Evolutionary conservation across 768 basidiomycete species (phyloP).

Genomic region (Rhodotorula babjevae): DNA sequence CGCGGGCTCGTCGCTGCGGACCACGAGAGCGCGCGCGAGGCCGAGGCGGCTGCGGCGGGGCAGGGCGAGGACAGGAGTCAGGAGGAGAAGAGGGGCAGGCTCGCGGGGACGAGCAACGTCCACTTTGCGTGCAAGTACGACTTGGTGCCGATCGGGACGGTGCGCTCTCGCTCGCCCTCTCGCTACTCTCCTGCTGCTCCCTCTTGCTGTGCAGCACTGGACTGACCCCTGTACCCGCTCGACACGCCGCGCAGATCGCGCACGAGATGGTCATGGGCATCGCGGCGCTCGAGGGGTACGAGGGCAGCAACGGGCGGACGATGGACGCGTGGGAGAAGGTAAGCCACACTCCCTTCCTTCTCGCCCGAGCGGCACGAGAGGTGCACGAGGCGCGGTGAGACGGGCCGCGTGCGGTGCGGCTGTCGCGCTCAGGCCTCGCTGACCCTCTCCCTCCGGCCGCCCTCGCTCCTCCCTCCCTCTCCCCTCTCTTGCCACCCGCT

Average conservation of each 20-base stretch:
- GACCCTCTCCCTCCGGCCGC: background rate
- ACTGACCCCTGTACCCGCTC: background rate
- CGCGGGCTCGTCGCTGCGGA: conserved; percentile 61
- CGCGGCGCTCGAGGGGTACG: conserved; percentile 74
- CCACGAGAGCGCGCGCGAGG: conserved; percentile 1
- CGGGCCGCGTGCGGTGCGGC: too few relatives aligned
- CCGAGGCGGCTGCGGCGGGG: background rate
- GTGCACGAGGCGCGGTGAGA: too few relatives aligned
- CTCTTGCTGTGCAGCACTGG: too few relatives aligned
- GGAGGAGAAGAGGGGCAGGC: conserved; percentile 51
- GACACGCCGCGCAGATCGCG: conserved; percentile 43
- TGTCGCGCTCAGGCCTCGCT: too few relatives aligned
- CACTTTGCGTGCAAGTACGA: conserved; percentile 61
- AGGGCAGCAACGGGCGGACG: conserved; percentile 65
- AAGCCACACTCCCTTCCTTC: too few relatives aligned
- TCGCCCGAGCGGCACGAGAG: too few relatives aligned
- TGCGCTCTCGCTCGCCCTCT: background rate
- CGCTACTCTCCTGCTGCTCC: background rate
- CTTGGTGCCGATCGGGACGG: conserved; percentile 44
- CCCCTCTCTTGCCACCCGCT: too few relatives aligned
- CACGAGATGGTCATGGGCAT: conserved; percentile 51
- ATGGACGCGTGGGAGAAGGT: conserved; percentile 82
- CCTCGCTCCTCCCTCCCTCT: background rate
- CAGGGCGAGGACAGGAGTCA: too few relatives aligned
- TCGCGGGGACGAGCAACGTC: conserved; percentile 89